Evolutionary conservation across 2,329 filamentous ascomycete species (phyloP), one percentile per base, ranked within the genome.

Genomic region (Taxawa tesnikishii): DNA sequence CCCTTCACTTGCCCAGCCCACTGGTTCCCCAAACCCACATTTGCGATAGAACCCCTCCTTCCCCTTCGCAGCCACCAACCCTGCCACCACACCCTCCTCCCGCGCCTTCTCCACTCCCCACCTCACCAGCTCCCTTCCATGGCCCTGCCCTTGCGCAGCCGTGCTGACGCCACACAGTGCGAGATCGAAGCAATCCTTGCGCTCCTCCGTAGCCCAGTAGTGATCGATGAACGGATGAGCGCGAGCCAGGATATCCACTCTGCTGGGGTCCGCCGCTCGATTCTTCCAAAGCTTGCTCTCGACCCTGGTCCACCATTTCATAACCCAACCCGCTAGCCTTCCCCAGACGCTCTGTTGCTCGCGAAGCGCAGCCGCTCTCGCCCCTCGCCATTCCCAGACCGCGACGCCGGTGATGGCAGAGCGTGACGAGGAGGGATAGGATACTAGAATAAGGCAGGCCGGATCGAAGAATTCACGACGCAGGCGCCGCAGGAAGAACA

Each of bases 11-110:
- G 28, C 34, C 27, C 28, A 31, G 4, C 37, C 37, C 3, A 23
- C 34, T 15, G 27, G 18, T 8, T 31, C 29, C 5, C 23, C 25
- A 26, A 37, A 26, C 6, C 34, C 34, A 14, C 28, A 27, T 7
- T 31, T 32, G 13, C 15, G 28, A n/a, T 37, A 53, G 16, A 51
- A 53, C 12, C 36, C 32, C 36, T 50, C 47, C 31, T 41, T 43
- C 5, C 40, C 43, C 2, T 39, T 34, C 10, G 46, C 42, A 29
- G 37, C 35, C 4, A 49, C 42, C 15, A 49, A 42, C 31, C 44
- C 45, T 11, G 42, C 42, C 13, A 55, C 40, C 29, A 78, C 78
- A 68, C 68, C 79, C 43, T 69, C 68, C 28, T 26, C 23, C 28
- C 29, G 45, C 26, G 49, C 47, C 7, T 36, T 28, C 28, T 47